Base-by-base conservation (phyloP, 140 eudicot genomes). In the Eryngium alpinum region DNA sequence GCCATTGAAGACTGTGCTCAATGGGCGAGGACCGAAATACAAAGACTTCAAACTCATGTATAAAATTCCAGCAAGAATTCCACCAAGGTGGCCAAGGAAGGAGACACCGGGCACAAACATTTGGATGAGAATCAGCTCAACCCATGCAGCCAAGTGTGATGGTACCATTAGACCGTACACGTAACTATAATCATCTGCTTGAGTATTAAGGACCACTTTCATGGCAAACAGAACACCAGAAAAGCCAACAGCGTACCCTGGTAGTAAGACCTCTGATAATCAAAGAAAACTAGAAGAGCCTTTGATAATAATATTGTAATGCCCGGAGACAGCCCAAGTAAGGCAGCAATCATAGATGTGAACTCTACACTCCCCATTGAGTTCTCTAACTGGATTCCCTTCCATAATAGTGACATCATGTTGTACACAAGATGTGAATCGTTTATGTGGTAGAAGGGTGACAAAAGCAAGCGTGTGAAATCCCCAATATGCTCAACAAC, bases 11-110 rank as follows among this genome's bases (percentile, higher is more conserved):
- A 38, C 46, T 38, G 46, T 38, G 4, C 46, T 38, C 46, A 38
- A 38, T 38, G 46, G 46, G 46, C 46, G 46, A 38, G 46, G 46
- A 38, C 46, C 46, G 7, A 79, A 59, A n/a, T n/a, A n/a, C n/a
- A n/a, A n/a, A n/a, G n/a, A n/a, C n/a, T n/a, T n/a, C n/a, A n/a
- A n/a, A n/a, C n/a, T n/a, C n/a, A n/a, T n/a, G n/a, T n/a, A n/a
- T n/a, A n/a, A n/a, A n/a, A 78, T 51, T 22, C 98, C 98, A 60
- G 98, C 98, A 43, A 94, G 93, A 33, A 94, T 86, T 81, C 98
- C 98, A 71, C 97, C 97, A n/a, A 91, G 97, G 82, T 94, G 98
- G 57, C 98, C 98, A 4, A 94, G 87, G 67, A 94, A 94, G n/a
- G 98, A 94, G 49, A 90, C 98, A 46, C 83, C 86, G 11, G 98